Evolutionary conservation across 225 moss, liverwort and hornwort genomes (phyloP).

Genomic region (Bryum argenteum): DNA sequence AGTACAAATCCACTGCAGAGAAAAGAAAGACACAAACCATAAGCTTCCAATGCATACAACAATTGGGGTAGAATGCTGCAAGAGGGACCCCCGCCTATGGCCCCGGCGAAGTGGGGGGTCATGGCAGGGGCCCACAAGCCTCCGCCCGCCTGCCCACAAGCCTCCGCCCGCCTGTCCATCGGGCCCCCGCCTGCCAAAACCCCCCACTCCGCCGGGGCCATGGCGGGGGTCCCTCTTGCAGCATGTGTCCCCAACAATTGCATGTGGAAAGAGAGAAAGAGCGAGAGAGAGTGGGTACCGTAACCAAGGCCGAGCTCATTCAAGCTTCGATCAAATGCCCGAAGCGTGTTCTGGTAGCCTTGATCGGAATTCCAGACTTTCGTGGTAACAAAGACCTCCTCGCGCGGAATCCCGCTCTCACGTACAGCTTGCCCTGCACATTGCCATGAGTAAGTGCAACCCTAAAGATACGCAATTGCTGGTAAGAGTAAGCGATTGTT

Average conservation of each 20-base stretch:
- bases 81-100: too few relatives aligned
- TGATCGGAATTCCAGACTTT: slow-evolving; percentile 97
- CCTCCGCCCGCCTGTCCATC: too few relatives aligned
- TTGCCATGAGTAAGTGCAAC: too few relatives aligned
- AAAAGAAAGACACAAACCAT: not conserved
- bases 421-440: slow-evolving; percentile 73
- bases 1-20: slow-evolving; percentile 70
- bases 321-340: slow-evolving; percentile 80
- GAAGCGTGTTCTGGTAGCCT: slow-evolving; percentile 74
- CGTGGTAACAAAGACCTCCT: slow-evolving; percentile 85
- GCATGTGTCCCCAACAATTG: too few relatives aligned
- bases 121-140: too few relatives aligned
- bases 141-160: too few relatives aligned
- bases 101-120: too few relatives aligned
- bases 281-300: slow-evolving; percentile 31
- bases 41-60: not conserved
- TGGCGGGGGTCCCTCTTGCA: too few relatives aligned
- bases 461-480: not conserved
- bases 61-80: too few relatives aligned
- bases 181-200: too few relatives aligned
- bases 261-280: not conserved
- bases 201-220: too few relatives aligned
- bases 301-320: slow-evolving; percentile 77
- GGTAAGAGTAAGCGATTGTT: not conserved
- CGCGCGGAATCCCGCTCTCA: slow-evolving; percentile 82